A percentile compares a stretch with the other conserved stretches of the same genome.
Conservation (phyloP, 345 rosid species). For the Nasturtium officinale region DNA sequence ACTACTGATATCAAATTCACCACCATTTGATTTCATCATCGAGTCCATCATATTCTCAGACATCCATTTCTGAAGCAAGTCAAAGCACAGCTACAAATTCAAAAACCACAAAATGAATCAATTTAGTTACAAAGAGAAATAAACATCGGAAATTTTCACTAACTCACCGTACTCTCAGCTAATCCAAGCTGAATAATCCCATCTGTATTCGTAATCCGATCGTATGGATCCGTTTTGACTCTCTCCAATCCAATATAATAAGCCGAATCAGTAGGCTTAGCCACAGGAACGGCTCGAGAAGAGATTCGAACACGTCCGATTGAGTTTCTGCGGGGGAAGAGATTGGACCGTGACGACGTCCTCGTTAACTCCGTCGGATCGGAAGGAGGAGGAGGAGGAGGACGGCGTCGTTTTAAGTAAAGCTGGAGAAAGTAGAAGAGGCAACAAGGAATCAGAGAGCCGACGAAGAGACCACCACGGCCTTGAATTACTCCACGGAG, state of each 20-base stretch:
- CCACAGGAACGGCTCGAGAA: constrained; percentile 55
- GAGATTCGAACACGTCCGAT: constrained; percentile 65
- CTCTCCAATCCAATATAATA: constrained; percentile 73
- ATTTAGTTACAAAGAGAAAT: neutral
- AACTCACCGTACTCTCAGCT: constrained; percentile 73
- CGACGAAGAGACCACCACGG: constrained; percentile 75
- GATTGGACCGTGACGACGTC: constrained; percentile 57
- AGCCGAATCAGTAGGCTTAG: constrained; percentile 63
- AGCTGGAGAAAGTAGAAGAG: constrained; percentile 79
- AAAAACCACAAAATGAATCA: neutral
- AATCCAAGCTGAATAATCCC: constrained; percentile 90
- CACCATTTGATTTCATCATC: constrained; percentile 48
- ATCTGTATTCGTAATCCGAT: constrained; percentile 51
- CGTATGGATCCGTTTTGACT: constrained; percentile 62
- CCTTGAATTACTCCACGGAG: constrained; percentile 83
- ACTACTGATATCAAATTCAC: constrained; percentile 58
- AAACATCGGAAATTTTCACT: neutral
- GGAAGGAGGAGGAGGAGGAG: constrained; percentile 56
- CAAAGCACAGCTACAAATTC: constrained; percentile 73
- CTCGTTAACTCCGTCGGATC: constrained; percentile 55
- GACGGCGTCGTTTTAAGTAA: constrained; percentile 69
- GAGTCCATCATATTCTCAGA: constrained; percentile 58
- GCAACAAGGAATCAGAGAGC: constrained; percentile 86
- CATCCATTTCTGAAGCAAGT: constrained; percentile 86
- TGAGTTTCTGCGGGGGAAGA: constrained; percentile 54